Evolutionary conservation across 2,329 filamentous ascomycete species (phyloP).

Genomic region (Didymella lethalis): DNA sequence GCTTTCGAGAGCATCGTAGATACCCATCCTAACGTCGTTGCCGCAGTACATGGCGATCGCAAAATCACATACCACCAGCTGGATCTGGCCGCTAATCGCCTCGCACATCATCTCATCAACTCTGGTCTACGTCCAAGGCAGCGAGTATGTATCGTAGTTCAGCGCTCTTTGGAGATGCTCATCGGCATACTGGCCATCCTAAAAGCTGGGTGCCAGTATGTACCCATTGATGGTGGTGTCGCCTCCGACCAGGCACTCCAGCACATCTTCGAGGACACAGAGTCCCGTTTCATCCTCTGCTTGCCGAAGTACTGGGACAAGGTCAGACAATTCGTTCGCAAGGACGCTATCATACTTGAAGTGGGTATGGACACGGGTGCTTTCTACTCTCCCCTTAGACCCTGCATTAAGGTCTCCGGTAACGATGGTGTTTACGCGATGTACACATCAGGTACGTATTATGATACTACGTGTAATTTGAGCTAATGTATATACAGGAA

Average conservation of each 20-base stretch:
- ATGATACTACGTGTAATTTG: not conserved
- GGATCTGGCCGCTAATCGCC: constrained; percentile 41
- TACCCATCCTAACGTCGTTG: constrained; percentile 30
- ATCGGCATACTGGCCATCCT: constrained; percentile 65
- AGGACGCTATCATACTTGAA: constrained; percentile 31
- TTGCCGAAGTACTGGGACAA: constrained; percentile 48
- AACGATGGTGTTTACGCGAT: constrained; percentile 52
- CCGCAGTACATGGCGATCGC: constrained; percentile 32
- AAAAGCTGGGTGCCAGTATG: constrained; percentile 67
- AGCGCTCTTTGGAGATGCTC: constrained; percentile 65
- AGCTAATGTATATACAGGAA: constrained; percentile 40
- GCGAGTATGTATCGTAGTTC: constrained; percentile 62
- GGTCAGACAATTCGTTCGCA: constrained; percentile 29
- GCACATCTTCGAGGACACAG: constrained; percentile 60
- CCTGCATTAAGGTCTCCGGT: constrained; percentile 27
- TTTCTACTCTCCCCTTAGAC: constrained; percentile 33
- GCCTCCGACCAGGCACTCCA: constrained; percentile 49
- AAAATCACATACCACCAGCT: constrained; percentile 43
- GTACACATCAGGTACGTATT: constrained; percentile 58
- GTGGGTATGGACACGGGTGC: constrained; percentile 34
- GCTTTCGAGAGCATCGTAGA: constrained; percentile 44
- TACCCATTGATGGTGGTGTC: constrained; percentile 65
- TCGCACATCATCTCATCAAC: constrained; percentile 44
- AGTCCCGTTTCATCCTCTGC: constrained; percentile 58
- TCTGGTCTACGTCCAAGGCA: constrained; percentile 49